phyloP scores from a whole-genome alignment of 495 filamentous ascomycete genomes.

The Chaetomium fimeti region DNA sequence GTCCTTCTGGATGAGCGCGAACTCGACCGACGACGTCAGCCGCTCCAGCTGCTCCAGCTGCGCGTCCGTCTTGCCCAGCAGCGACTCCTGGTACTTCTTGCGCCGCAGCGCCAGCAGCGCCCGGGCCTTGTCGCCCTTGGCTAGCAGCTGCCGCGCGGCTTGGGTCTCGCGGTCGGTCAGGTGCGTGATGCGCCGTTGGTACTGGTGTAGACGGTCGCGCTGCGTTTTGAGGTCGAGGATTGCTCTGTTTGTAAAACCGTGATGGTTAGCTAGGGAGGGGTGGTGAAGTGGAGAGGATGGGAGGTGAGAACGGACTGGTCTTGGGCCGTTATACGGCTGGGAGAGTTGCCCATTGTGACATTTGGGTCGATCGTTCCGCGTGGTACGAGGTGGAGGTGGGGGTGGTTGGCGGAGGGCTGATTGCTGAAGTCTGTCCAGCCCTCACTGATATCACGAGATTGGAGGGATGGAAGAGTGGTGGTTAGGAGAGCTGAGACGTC shows the following conservation, averaged over 20 bases:
- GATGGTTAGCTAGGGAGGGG: conserved; percentile 7
- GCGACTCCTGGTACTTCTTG: conserved; percentile 94
- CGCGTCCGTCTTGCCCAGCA: conserved; percentile 84
- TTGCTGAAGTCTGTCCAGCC: not conserved
- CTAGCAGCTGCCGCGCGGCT: conserved; percentile 78
- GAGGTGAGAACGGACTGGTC: conserved; percentile 39
- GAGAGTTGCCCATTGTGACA: conserved; percentile 44
- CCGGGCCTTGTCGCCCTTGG: conserved; percentile 67
- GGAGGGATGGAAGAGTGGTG: not conserved
- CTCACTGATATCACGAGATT: not conserved
- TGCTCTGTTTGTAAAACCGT: conserved; percentile 46
- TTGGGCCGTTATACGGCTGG: conserved; percentile 49
- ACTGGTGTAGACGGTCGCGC: conserved; percentile 92
- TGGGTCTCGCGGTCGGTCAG: conserved; percentile 80
- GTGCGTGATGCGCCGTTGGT: conserved; percentile 81
- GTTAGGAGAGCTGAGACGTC: conserved; percentile 9
- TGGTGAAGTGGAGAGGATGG: not conserved
- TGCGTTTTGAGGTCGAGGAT: conserved; percentile 97
- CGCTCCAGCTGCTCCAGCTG: conserved; percentile 87
- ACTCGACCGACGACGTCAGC: conserved; percentile 81
- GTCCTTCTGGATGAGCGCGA: conserved; percentile 92
- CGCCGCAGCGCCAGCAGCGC: conserved; percentile 87
- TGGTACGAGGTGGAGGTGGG: conserved; percentile 4
- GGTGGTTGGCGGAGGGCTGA: conserved; percentile 2
- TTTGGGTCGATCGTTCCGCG: conserved; percentile 3